Percentiles rank a stretch among this genome's conserved stretches.
Conservation (phyloP, 2,329 filamentous ascomycete species). For the Nigrospora oryzae region DNA sequence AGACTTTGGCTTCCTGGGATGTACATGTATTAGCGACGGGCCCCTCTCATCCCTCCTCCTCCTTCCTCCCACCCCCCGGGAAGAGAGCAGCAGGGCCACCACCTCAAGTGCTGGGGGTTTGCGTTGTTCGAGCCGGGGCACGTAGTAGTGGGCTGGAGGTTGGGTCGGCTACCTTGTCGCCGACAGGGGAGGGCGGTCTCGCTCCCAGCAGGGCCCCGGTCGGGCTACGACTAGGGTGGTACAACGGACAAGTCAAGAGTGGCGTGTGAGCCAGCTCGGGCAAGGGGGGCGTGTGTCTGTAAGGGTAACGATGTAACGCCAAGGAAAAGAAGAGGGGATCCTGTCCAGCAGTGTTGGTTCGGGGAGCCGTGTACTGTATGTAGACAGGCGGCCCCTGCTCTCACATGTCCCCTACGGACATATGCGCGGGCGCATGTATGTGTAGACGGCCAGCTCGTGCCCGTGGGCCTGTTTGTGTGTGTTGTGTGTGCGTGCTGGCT, state of each 20-base stretch:
- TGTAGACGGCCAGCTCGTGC: too few relatives aligned
- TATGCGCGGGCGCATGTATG: too few relatives aligned
- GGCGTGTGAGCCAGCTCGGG: conserved; percentile 1
- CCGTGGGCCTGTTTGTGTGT: too few relatives aligned
- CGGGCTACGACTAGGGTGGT: conserved; percentile 1
- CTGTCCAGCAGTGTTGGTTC: too few relatives aligned
- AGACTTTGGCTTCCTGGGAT: background rate
- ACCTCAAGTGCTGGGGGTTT: conserved; percentile 1
- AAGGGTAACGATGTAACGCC: conserved; percentile 4
- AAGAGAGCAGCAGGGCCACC: background rate
- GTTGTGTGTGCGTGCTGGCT: too few relatives aligned
- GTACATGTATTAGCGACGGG: background rate
- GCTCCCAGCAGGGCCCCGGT: conserved; percentile 1
- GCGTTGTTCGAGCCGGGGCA: conserved; percentile 4
- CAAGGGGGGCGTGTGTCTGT: conserved; percentile 2
- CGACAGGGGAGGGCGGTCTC: conserved; percentile 1
- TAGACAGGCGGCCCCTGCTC: too few relatives aligned
- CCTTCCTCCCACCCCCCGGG: background rate
- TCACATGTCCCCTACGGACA: too few relatives aligned
- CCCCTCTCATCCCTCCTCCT: background rate
- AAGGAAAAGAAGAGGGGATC: background rate
- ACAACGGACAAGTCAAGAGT: conserved; percentile 2
- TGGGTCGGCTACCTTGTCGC: background rate
- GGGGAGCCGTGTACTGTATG: too few relatives aligned
- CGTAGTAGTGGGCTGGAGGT: conserved; percentile 2